phyloP scores from a whole-genome alignment of 2,329 filamentous ascomycete species.

The Arachnopeziza araneosa region DNA sequence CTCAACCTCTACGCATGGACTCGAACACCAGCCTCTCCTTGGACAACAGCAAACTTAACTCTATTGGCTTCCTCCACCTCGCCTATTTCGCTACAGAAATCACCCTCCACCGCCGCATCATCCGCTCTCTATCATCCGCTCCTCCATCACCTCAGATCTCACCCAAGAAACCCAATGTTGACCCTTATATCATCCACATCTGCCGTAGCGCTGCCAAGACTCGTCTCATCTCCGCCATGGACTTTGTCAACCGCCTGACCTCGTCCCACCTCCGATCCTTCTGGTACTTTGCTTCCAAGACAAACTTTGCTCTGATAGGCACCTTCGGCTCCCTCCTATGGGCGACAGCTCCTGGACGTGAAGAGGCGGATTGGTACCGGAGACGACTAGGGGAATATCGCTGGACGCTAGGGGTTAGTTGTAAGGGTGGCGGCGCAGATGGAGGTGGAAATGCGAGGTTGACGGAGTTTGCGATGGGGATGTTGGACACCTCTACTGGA shows the following conservation, averaged over 20 bases:
- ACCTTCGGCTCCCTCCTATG: constrained; percentile 88
- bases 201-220: constrained; percentile 93
- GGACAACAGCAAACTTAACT: constrained; percentile 43
- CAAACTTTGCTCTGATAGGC: constrained; percentile 90
- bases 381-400: constrained; percentile 81
- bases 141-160: constrained; percentile 32
- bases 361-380: constrained; percentile 91
- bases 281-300: constrained; percentile 85
- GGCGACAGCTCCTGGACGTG: constrained; percentile 78
- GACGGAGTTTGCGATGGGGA: constrained; percentile 69
- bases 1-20: constrained; percentile 61
- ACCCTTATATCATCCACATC: constrained; percentile 83
- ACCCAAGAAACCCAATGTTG: constrained; percentile 42
- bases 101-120: constrained; percentile 84
- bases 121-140: constrained; percentile 62
- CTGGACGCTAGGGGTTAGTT: constrained; percentile 87
- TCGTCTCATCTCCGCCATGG: constrained; percentile 90
- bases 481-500: constrained; percentile 67
- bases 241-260: constrained; percentile 89
- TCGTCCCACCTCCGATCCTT: constrained; percentile 83
- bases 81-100: constrained; percentile 94
- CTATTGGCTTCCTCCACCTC: constrained; percentile 75
- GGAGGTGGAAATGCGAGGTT: constrained; percentile 48
- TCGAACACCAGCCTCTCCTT: constrained; percentile 32
- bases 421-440: constrained; percentile 42